Evolutionary conservation across 2,329 filamentous ascomycete species (phyloP), one percentile per base, ranked within the genome.

Genomic region (Epichloe sp.): DNA sequence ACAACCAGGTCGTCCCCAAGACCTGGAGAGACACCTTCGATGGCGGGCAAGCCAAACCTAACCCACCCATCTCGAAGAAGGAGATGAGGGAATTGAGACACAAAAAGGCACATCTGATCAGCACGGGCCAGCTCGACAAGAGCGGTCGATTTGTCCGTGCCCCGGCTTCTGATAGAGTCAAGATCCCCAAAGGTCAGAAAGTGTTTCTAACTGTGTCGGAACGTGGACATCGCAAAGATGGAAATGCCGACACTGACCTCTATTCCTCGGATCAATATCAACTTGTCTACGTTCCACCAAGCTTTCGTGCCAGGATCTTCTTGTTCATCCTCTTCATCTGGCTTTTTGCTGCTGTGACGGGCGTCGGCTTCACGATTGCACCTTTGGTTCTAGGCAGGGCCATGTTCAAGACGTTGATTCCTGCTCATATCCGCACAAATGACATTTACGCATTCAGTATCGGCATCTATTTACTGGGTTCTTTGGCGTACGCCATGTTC

Each of bases 361-460:
- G 93, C 23, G 81, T 97, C 52, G 80, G 84, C 56, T 80, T 87
- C 55, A 96, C 93, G 1, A 84, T 98, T 54, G 70, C 94, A 0
- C 94, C 93, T 0, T 77, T 98, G 4, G 74, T 95, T 6, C 81
- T 95, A 62, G 93, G 93, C 2, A 85, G 93, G 31, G 76, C 75
- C 52, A 75, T 97, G 54, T 86, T 96, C 63, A 80, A 82, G 45
- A 70, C 76, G 31, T 69, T 90, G 36, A 80, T 95, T 42, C 87
- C 88, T 4, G 69, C 74, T 0, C 77, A 86, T 54, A 78, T 86
- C 46, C 79, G 79, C 41, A 85, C 91, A 62, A 98, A 97, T 66
- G 93, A 98, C 65, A 86, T 98, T 26, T 97, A 98, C 61, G 91
- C 93, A 12, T 95, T 96, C 65, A 95, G 88, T 49, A 82, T 93